These are phyloP conservation scores for Ustilago sp. DNA, from an alignment of 1,284 basidiomycete genomes.

Conservation along the genomic window DNA sequence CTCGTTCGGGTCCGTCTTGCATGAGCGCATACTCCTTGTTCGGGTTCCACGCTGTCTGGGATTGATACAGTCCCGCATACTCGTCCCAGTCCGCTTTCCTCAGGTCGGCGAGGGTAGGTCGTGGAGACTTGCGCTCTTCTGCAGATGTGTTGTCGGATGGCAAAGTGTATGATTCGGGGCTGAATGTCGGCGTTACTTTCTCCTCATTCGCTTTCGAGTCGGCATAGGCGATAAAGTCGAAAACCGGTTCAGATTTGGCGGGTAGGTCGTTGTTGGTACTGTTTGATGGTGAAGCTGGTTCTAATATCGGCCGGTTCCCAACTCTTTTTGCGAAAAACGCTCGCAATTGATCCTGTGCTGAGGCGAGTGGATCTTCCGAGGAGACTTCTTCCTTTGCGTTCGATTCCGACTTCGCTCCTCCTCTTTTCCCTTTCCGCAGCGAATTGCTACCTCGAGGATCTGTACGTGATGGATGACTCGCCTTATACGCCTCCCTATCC, in stretches of 20 bases:
- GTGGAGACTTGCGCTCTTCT: background rate
- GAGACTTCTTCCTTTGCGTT: no score
- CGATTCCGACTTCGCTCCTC: background rate
- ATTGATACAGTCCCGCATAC: slow-evolving; percentile 24
- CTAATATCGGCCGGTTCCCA: background rate
- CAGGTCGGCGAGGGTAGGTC: slow-evolving; percentile 30
- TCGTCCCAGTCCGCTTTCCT: slow-evolving; percentile 18
- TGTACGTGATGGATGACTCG: background rate
- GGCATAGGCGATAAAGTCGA: background rate
- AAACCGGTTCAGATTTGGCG: background rate
- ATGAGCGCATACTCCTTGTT: slow-evolving; percentile 33
- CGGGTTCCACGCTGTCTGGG: slow-evolving; percentile 36
- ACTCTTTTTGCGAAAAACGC: slow-evolving; percentile 9
- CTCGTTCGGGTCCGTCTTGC: slow-evolving; percentile 21
- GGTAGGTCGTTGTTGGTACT: background rate
- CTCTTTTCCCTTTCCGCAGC: background rate
- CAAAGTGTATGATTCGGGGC: background rate
- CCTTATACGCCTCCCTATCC: background rate
- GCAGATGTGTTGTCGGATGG: background rate
- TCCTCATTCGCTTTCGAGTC: slow-evolving; percentile 5
- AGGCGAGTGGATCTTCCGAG: slow-evolving; percentile 7
- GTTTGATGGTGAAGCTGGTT: background rate
- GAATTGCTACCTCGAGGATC: background rate
- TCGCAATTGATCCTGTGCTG: slow-evolving; percentile 21
- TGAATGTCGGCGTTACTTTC: background rate